Conservation (phyloP, 2,329 filamentous ascomycete genomes). For the Exutisphaerella laricina region DNA sequence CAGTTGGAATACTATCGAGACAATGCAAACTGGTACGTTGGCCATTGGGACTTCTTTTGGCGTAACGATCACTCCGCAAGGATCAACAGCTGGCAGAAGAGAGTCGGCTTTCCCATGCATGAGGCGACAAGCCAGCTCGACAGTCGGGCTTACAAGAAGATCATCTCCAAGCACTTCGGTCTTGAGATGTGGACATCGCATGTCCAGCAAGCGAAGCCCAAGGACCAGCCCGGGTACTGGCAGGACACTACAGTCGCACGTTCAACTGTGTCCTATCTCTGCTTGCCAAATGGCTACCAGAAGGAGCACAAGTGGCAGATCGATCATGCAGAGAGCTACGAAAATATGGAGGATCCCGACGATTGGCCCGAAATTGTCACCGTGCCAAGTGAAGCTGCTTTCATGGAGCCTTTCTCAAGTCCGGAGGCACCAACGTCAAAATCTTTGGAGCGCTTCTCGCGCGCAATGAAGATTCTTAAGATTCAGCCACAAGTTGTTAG, state of each 20-base stretch:
- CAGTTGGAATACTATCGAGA: neutral
- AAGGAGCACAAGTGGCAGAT: neutral
- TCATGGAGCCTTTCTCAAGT: too few relatives aligned
- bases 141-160: neutral
- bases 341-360: too few relatives aligned
- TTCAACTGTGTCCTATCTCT: neutral
- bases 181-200: neutral
- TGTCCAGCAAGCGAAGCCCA: conserved; percentile 12
- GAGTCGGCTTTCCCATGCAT: neutral
- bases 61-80: neutral
- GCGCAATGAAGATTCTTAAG: too few relatives aligned
- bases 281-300: neutral
- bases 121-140: neutral
- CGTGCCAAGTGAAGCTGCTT: too few relatives aligned
- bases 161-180: neutral
- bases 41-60: too few relatives aligned
- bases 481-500: too few relatives aligned
- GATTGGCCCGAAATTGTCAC: too few relatives aligned
- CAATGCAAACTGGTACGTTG: too few relatives aligned
- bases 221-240: neutral
- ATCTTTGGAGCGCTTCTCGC: too few relatives aligned
- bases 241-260: neutral
- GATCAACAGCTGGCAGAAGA: neutral
- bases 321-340: too few relatives aligned
- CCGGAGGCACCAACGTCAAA: too few relatives aligned